A percentile compares a stretch with the other conserved stretches of the same genome.
Conservation (phyloP, 106 monocot genomes). For the Triglochin maritima region DNA sequence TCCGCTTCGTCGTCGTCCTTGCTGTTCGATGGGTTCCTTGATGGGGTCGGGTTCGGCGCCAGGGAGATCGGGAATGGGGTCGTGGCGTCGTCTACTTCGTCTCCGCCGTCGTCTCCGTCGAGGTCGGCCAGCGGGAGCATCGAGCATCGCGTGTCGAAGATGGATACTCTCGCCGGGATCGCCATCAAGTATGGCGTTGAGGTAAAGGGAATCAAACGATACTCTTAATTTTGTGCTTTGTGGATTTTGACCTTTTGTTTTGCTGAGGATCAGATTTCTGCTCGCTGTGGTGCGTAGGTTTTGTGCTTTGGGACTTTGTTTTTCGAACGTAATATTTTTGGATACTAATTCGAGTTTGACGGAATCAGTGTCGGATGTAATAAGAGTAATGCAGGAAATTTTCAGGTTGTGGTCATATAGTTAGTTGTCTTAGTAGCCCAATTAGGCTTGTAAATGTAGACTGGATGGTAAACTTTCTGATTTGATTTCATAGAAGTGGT, state of each 20-base stretch:
- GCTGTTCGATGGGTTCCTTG: not conserved
- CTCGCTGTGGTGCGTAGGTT: too few relatives aligned
- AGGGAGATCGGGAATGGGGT: conserved; percentile 13
- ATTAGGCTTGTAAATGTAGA: too few relatives aligned
- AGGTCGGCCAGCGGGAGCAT: conserved; percentile 18
- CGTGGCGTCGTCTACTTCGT: conserved; percentile 7
- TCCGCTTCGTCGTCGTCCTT: not conserved
- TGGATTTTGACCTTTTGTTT: not conserved
- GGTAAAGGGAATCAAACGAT: conserved; percentile 13
- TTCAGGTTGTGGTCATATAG: too few relatives aligned
- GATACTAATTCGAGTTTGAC: too few relatives aligned
- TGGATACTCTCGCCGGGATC: conserved; percentile 72
- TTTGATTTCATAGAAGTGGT: too few relatives aligned
- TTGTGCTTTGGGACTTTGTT: too few relatives aligned
- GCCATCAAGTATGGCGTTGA: conserved; percentile 86
- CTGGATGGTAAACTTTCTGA: too few relatives aligned
- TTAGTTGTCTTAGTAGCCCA: too few relatives aligned
- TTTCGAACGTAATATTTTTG: too few relatives aligned
- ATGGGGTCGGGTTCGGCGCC: not conserved
- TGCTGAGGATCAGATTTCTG: too few relatives aligned
- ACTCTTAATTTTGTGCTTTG: not conserved
- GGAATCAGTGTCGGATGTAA: too few relatives aligned
- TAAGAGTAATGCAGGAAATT: too few relatives aligned
- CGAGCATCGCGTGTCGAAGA: conserved; percentile 58
- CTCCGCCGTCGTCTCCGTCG: conserved; percentile 12